Percentiles rank a stretch among this genome's conserved stretches.
phyloP scores from a whole-genome alignment of 495 filamentous ascomycete genomes.

The Daldinia caldariorum region DNA sequence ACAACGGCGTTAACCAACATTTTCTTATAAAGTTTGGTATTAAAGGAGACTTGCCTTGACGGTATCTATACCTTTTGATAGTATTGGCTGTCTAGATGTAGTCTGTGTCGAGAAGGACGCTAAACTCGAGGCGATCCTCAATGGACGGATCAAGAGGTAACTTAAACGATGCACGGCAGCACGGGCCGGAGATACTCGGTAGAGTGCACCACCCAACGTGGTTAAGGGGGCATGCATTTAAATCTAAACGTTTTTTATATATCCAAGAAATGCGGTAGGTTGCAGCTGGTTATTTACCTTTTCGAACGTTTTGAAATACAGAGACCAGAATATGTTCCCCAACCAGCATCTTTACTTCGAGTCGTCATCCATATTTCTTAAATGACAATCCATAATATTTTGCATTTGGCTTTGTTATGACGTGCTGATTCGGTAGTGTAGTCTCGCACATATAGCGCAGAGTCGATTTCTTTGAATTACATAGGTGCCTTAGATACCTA shows the following conservation, averaged over 20 bases:
- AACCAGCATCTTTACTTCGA: no score
- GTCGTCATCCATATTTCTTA: constrained; percentile 9
- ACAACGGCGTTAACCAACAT: constrained; percentile 17
- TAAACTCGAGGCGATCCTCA: background rate
- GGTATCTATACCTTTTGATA: constrained; percentile 15
- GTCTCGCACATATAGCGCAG: constrained; percentile 9
- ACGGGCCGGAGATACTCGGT: constrained; percentile 7
- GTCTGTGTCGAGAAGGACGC: constrained; percentile 20
- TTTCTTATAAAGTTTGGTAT: background rate
- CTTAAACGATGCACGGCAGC: background rate
- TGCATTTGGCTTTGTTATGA: constrained; percentile 13
- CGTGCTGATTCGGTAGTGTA: constrained; percentile 24
- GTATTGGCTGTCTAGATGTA: background rate
- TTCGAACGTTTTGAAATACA: background rate
- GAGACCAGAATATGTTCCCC: background rate
- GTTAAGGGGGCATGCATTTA: constrained; percentile 17
- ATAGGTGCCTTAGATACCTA: no score
- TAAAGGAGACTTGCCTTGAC: constrained; percentile 27
- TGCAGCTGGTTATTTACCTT: background rate
- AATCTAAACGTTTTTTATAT: constrained; percentile 1
- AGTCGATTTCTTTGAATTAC: background rate
- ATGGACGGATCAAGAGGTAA: background rate
- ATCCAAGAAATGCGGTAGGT: background rate
- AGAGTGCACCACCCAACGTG: constrained; percentile 1
- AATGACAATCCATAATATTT: background rate